Base-by-base conservation (phyloP, 2,329 filamentous ascomycete species). In the Alternaria consortialis region DNA sequence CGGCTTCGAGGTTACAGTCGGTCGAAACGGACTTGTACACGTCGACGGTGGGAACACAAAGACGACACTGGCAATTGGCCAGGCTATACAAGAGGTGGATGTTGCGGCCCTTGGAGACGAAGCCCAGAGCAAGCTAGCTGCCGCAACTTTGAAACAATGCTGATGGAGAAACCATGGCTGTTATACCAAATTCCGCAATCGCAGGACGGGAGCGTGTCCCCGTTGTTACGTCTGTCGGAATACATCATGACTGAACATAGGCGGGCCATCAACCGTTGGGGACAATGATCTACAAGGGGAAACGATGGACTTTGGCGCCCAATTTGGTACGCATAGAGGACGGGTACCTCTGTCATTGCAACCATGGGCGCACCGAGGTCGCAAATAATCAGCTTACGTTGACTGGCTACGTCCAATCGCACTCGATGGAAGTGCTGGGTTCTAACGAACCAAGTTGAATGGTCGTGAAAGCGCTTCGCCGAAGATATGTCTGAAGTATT, bases 1-100 rank as follows among this genome's bases (percentile, higher is more conserved):
- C 13, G 89, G 91, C 20, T 99, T 98, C 77, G 95, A 99, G 83
- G 91, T 96, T 61, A 94, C 94, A 0, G 91, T 97, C 8, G 95
- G 95, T 17, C 88, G 93, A 73, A 99, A 99, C 78, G 95, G 95
- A 40, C 90, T 88, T 77, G 87, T 98, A 23, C 98, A 95, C 93
- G 91, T 98, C 13, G 90, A 94, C 74, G 93, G 91, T 67, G 91
- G 90, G 29, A 90, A 84, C 63, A 81, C 90, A 37, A 90, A 86
- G 80, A 89, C 88, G 32, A 90, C 93, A 7, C 82, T 97, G 63
- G 86, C 88, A 1, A 91, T 98, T 57, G 94, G 94, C 1, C 88
- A 87, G 68, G 91, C 92, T 43, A 82, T 99, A 48, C 85, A 86
- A 71, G 87, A 92, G 75, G 90, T 90, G n/a, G 94, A 98, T 76